Base-by-base conservation (phyloP, 306 rosid species). In the Trichosanthes cucumerina region DNA sequence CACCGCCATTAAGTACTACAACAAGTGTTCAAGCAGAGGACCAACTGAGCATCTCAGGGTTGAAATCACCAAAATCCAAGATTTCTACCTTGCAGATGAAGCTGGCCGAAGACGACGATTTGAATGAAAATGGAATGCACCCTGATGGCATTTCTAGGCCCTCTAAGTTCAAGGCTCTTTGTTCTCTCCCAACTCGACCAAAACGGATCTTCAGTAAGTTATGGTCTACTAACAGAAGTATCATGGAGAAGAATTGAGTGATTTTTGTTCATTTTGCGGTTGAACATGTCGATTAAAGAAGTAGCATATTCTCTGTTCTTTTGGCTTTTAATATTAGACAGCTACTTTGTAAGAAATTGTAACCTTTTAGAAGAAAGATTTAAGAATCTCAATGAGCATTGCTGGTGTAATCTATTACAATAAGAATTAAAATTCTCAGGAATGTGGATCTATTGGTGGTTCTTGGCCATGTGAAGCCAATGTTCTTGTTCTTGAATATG, bases 41-140 rank as follows among this genome's bases (percentile, higher is more conserved):
- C 36, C 96, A 90, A 82, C 93, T 95, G 97, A 90, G 97, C 82
- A 89, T 93, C 70, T 88, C 98, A 6, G 93, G 90, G 63, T 88
- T 91, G 56, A 91, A 92, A 79, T 89, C 97, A 60, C 98, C 98
- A 75, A 95, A 88, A 60, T 90, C 93, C 49, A 92, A 80, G 84
- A 81, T 88, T 54, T 88, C 98, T 76, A 92, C 99, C 47, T 86
- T 96, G 26, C 86, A 89, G 81, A 96, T 96, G 99, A 96, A 93
- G 85, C 92, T 96, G 41, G 96, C 92, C 43, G 99, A 96, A 81
- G 94, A 92, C 19, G 97, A 92, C 76, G 92, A 85, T 6, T 81
- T 91, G 33, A 91, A 86, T 36, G 96, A 86, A 73, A 86, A 86
- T 46, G 87, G 81, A 16, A 80, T 87, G 41, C 41, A 82, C 78